Base-by-base conservation (phyloP, 129 eudicot genomes). In the Artemisia annua region DNA sequence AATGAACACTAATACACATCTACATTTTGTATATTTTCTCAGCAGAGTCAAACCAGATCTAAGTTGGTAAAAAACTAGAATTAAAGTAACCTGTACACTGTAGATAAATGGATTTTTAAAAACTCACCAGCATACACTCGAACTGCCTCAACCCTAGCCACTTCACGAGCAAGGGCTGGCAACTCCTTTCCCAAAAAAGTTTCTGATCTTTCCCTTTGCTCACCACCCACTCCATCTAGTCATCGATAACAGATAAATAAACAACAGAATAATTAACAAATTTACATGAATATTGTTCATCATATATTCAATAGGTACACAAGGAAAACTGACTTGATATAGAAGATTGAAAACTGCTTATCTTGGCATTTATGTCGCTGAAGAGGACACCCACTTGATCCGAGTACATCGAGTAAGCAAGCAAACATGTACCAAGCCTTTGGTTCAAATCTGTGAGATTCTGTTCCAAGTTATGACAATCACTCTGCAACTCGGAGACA, bases 121-220 rank as follows among this genome's bases (percentile, higher is more conserved):
- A 39, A 74, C 86, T 83, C 19, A 90, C 99, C 99, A 56, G 97
- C 97, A 73, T 95, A 95, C 15, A 57, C 74, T 72, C 99, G 83
- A 78, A 90, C 97, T 9, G 96, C 82, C 82, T 90, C 96, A 62
- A 95, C 94, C 88, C 97, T 83, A 20, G 97, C 97, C 63, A 95
- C 99, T 78, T 95, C 99, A 87, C 93, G 92, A 17, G 99, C 99
- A 77, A 95, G 87, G 13, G 97, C 81, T 16, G 85, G 91, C 54
- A 95, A 84, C 85, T 93, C 98, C 85, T 93, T 88, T 70, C 86
- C 91, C 85, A 87, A 79, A 19, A 84, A 73, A 62, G 80, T 70
- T 63, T 82, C 83, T 28, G 97, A 87, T 74, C 77, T 79, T 59
- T 79, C 87, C 86, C 55, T 65, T 51, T 28, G 69, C 55, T 78